Base-by-base conservation (phyloP, 805 yeast species). In the Saccharomyces kudriavzevii region DNA sequence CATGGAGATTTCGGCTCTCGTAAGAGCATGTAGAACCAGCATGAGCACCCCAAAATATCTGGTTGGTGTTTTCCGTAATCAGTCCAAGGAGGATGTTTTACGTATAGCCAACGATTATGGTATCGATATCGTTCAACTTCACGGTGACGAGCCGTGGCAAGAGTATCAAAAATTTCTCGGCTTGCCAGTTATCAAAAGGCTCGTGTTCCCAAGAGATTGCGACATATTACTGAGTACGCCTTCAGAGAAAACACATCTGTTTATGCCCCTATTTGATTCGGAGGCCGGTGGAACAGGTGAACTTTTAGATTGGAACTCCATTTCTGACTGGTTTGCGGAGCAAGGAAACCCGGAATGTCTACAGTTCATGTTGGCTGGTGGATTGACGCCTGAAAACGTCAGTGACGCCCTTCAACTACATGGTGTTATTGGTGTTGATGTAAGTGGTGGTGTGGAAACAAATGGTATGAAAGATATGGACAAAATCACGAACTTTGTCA, bases 271-370 rank as follows among this genome's bases (percentile, higher is more conserved):
- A 49, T 73, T 92, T 20, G 99, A 94, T 64, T 85, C 96, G 1
- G 96, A 88, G 61, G 77, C 77, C 1, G 99, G 99, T 10, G 99
- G 99, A 1, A 94, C 89, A 59, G 99, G 99, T 5, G 80, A 80
- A 52, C 61, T 73, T n/a, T 78, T 90, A 17, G 82, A 87, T 65
- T 92, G 98, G 98, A 64, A 71, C 1, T 68, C 72, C 9, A 73
- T 83, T 45, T 63, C 71, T 1, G 55, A 62, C 13, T 74, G 79
- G 73, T 22, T 17, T 35, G 65, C 75, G 30, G 25, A 56, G 24
- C 45, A 55, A 0, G 49, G 56, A 3, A 60, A 59, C 40, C 72
- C 71, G 45, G 70, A 66, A 10, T 26, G 14, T 2, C 48, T 56
- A 5, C 65, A 74, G 47, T 88, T 77, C 61, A 63, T 94, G 0